These are phyloP conservation scores for Phialophora chinensis DNA, from an alignment of 2,329 filamentous ascomycete species.

Conservation along the genomic window DNA sequence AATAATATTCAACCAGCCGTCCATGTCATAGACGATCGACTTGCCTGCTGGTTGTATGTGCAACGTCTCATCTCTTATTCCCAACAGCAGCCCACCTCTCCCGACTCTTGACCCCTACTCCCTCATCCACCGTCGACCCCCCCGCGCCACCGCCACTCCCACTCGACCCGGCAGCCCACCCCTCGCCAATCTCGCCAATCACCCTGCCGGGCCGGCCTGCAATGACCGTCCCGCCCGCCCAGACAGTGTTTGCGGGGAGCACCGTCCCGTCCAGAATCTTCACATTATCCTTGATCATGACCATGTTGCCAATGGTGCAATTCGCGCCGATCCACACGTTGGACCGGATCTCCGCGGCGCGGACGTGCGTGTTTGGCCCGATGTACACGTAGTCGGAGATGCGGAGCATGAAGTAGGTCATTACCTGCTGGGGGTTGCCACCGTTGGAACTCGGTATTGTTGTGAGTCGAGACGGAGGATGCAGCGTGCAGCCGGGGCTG, in stretches of 20 bases:
- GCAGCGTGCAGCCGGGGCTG: slow-evolving; percentile 75
- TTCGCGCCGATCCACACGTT: slow-evolving; percentile 84
- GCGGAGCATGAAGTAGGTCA: slow-evolving; percentile 86
- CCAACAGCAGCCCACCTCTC: slow-evolving; percentile 40
- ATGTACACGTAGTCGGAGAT: slow-evolving; percentile 96
- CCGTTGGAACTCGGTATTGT: slow-evolving; percentile 60
- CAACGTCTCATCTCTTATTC: slow-evolving; percentile 34
- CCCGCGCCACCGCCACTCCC: not conserved
- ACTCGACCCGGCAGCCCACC: slow-evolving; percentile 47
- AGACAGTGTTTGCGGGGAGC: slow-evolving; percentile 85
- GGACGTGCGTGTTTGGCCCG: slow-evolving; percentile 74
- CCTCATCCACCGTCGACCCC: slow-evolving; percentile 36
- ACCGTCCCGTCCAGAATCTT: slow-evolving; percentile 84
- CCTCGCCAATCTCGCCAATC: slow-evolving; percentile 72
- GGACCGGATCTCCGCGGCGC: slow-evolving; percentile 80
- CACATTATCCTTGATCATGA: slow-evolving; percentile 92
- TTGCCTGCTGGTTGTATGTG: not conserved
- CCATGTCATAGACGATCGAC: not conserved
- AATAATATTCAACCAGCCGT: not conserved
- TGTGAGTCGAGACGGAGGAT: slow-evolving; percentile 81
- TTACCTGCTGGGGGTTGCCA: slow-evolving; percentile 45
- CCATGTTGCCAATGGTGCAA: slow-evolving; percentile 81
- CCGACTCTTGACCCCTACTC: slow-evolving; percentile 36
- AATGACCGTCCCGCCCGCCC: slow-evolving; percentile 91
- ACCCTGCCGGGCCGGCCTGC: slow-evolving; percentile 80